Evolutionary conservation across 2,329 filamentous ascomycete genomes (phyloP), one percentile per base, ranked within the genome.

Genomic region (Beauveria rudraprayagi): DNA sequence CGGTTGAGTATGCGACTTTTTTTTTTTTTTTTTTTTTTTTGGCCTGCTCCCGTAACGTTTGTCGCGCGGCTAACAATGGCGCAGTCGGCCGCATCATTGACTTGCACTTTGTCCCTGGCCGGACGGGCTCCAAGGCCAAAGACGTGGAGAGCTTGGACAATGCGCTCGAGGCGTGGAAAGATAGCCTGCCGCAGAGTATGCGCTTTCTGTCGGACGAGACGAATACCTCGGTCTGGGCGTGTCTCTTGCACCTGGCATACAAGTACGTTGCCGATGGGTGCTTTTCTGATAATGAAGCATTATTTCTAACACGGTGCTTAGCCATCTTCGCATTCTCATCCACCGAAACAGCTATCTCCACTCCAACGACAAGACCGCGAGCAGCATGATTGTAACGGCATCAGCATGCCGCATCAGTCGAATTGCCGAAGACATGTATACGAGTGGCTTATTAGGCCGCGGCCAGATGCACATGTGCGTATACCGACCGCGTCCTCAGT

Each of bases 391-490:
- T 17, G 72, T 71, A 7, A 67, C 70, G 2, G 66, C 65, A 0
- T 73, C 73, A 0, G 73, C 73, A 1, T 71, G 71, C 9, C 67
- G 69, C 22, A 73, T 75, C 37, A 74, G 70, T 58, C 65, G 73
- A 10, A 75, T 75, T 26, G 72, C 71, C 7, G 72, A 75, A 34
- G 73, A 76, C 62, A 75, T 75, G 72, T 70, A 71, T 0, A 68
- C 71, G 5, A 66, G 72, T 10, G 68, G 70, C 11, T 72, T 66
- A 0, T 67, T 73, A 9, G 70, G 71, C 3, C 74, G 73, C 43
- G 72, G 71, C 0, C 73, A 75, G 41, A 74, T 76, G 72, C 73
- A 76, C 61, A 51, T 74, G 72, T 73, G 55, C 58, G 70, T 64
- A 17, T 14, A 4, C 5, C 19, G 1, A 4, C 5, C 19, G 1